Evolutionary conservation across 176 grass and related monocot genomes (phyloP).

Genomic region (Zizania latifolia): DNA sequence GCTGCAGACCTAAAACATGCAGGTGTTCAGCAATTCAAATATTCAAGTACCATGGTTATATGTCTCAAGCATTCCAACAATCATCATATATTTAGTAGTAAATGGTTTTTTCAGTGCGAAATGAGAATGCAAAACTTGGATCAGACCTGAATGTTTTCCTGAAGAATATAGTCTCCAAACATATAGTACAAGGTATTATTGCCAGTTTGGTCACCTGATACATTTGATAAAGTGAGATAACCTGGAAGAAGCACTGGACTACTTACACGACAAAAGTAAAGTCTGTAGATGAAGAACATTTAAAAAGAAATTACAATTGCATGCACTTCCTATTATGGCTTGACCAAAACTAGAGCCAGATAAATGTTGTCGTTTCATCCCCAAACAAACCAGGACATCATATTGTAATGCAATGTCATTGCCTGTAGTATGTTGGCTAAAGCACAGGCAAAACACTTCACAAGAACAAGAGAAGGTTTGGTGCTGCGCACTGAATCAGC

Average conservation of each 20-base stretch:
- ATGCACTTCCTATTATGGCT: background rate
- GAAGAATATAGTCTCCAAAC: conserved; percentile 57
- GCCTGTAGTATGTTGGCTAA: no score
- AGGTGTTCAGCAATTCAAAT: background rate
- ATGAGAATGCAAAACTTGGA: background rate
- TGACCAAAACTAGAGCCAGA: background rate
- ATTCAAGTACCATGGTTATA: background rate
- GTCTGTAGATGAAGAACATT: background rate
- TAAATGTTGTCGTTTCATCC: background rate
- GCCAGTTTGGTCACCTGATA: conserved; percentile 60
- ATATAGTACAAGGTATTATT: conserved; percentile 65
- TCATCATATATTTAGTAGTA: background rate
- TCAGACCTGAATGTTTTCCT: conserved; percentile 52
- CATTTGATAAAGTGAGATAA: background rate
- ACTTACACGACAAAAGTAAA: background rate
- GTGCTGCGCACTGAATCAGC: no score
- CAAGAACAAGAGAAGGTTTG: no score
- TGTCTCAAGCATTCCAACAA: background rate
- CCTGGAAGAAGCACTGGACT: background rate
- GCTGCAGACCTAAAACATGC: background rate
- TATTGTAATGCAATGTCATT: no score
- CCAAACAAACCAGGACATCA: background rate
- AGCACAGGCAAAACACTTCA: no score
- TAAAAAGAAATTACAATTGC: background rate
- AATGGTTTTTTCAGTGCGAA: background rate